A percentile compares a stretch with the other conserved stretches of the same genome.
Conservation (phyloP, 2,329 filamentous ascomycete species). For the Rhynchosporium agropyri region DNA sequence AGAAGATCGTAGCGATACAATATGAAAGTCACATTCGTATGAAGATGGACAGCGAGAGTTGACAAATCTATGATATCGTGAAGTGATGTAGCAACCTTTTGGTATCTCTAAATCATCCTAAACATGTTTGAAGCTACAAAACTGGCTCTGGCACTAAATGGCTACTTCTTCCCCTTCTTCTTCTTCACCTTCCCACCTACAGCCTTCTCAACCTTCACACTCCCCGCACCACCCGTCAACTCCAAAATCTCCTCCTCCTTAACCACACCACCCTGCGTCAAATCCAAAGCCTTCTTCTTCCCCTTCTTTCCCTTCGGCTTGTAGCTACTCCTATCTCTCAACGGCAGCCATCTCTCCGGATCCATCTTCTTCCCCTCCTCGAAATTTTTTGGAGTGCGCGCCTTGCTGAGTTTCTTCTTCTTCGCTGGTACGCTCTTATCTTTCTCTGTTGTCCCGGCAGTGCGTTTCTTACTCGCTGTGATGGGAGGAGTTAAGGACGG, state of each 20-base stretch:
- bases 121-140: not conserved
- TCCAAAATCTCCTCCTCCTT: conserved; percentile 71
- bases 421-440: conserved; percentile 51
- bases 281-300: conserved; percentile 75
- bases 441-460: conserved; percentile 44
- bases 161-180: conserved; percentile 51
- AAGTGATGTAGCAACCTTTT: not conserved
- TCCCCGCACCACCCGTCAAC: conserved; percentile 63
- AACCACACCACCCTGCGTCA: conserved; percentile 84
- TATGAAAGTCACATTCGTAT: not conserved
- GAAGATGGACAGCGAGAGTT: not conserved
- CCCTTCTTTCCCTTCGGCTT: conserved; percentile 90
- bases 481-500: conserved; percentile 50
- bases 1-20: not conserved
- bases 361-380: conserved; percentile 81
- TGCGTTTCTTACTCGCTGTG: conserved; percentile 52
- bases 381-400: conserved; percentile 70
- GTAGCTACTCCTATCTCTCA: conserved; percentile 87
- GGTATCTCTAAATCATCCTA: not conserved
- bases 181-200: conserved; percentile 41
- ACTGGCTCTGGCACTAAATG: not conserved
- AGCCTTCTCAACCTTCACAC: conserved; percentile 66
- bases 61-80: not conserved
- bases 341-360: conserved; percentile 88
- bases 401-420: conserved; percentile 60